Base-by-base conservation (phyloP, 2,329 filamentous ascomycete species). In the Colletotrichum abscissum region DNA sequence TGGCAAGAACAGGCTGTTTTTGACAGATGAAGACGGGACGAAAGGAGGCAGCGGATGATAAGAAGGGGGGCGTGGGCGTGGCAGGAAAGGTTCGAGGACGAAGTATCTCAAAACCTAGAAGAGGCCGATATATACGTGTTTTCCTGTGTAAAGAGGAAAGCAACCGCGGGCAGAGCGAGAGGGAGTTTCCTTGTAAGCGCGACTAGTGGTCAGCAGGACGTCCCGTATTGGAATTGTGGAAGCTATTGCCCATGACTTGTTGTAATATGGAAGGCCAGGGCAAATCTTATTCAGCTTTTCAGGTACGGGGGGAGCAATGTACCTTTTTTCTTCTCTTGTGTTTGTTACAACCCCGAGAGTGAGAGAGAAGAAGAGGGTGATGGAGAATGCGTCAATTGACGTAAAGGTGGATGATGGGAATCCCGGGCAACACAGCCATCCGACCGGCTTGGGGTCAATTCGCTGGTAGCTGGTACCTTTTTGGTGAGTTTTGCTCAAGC, bases 341-440 rank as follows among this genome's bases (percentile, higher is more conserved):
- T 14, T n/a, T 33, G 26, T 28, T 64, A 30, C 42, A 49, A 49
- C 19, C 42, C 19, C 42, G 42, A 49, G 42, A 49, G 42, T 33
- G 30, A 63, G 28, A 46, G 33, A 38, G 59, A 11, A 42, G 59
- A 57, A 42, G 59, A 57, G 26, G 67, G 60, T 26, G 71, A 54
- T 71, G 56, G 60, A 38, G 30, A 71, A 72, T 67, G 68, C 63
- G 72, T 74, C 69, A 72, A 72, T 72, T 72, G 72, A 72, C 72
- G 72, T 74, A 68, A 38, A 54, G 63, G 63, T 49, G 55, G 73
- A 67, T 33, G 42, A 66, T 69, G 73, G 72, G 65, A 58, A 69
- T 63, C 63, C 72, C 57, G 63, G 63, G 63, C 72, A 75, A 71
- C 74, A 75, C 74, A 75, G 72, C 74, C 74, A 75, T 75, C 69